Evolutionary conservation across 2,329 filamentous ascomycete genomes (phyloP), one percentile per base, ranked within the genome.

Genomic region (Xylariaceae sp.): DNA sequence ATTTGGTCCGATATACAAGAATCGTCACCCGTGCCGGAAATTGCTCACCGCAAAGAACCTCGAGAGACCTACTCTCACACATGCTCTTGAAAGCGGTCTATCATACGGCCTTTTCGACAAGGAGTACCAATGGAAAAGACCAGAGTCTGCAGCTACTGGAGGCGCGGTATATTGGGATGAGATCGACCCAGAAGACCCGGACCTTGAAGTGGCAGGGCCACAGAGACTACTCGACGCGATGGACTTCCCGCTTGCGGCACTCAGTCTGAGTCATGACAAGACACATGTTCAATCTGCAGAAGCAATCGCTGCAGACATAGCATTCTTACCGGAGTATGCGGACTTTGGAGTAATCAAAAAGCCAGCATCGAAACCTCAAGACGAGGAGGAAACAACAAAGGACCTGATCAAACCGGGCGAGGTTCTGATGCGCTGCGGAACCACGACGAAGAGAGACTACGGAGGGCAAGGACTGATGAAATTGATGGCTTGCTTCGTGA

Each of bases 31-130:
- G 21, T 22, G 29, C 4, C 29, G 46, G 37, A 14, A 29, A 34
- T 17, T 49, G 45, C 35, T 48, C 42, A n/a, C 32, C 23, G 5
- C 19, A 17, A 44, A 44, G 27, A 37, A 32, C 27, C 12, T 14
- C 12, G 27, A 22, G 22, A 35, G 23, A 23, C 5, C 42, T 46
- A 17, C 42, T 41, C 19, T 38, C 35, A 22, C 49, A 42, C 37
- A 53, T 48, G 27, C 16, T 37, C 29, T 57, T 19, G 44, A 51
- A 27, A 58, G 53, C 33, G 55, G 54, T n/a, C 51, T 58, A 10
- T 57, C 54, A 1, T 59, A 53, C 40, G 51, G 46, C 35, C 47
- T 59, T 19, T 58, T 50, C 48, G 55, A 59, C 36, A 56, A 53
- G 36, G 49, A 58, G 23, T 59, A 56, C 32, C 42, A 44, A 10